Percentiles rank a stretch among this genome's conserved stretches.
phyloP scores from a whole-genome alignment of 2,329 filamentous ascomycete genomes.

The Beauveria medogensis region DNA sequence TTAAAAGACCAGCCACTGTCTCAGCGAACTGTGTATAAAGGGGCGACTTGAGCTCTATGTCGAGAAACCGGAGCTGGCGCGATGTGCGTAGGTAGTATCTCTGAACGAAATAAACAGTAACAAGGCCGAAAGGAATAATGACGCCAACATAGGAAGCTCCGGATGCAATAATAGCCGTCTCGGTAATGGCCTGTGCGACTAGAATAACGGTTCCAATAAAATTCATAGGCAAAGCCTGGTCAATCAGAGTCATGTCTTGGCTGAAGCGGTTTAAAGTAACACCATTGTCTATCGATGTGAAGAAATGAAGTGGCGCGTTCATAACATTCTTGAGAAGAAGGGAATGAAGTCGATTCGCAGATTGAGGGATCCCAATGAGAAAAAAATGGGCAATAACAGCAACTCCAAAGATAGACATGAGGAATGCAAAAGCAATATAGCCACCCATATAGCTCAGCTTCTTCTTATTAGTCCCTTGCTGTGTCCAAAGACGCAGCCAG shows the following conservation, averaged over 20 bases:
- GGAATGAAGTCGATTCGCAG: slow-evolving; percentile 17
- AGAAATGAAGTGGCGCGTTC: slow-evolving; percentile 33
- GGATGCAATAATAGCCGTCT: slow-evolving; percentile 28
- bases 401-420: slow-evolving; percentile 13
- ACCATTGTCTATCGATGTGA: slow-evolving; percentile 32
- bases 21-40: slow-evolving; percentile 41
- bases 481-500: slow-evolving; percentile 21
- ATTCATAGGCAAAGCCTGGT: slow-evolving; percentile 29
- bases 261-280: slow-evolving; percentile 35
- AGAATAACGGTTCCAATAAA: slow-evolving; percentile 21
- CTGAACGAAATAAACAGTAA: slow-evolving; percentile 37
- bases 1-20: slow-evolving; percentile 27
- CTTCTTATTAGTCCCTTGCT: slow-evolving; percentile 16
- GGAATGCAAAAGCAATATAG: slow-evolving; percentile 17
- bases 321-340: slow-evolving; percentile 17
- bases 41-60: slow-evolving; percentile 30
- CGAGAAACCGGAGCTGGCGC: slow-evolving; percentile 44
- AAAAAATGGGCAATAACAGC: slow-evolving; percentile 17
- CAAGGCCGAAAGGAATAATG: slow-evolving; percentile 32
- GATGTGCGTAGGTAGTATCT: slow-evolving; percentile 48
- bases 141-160: slow-evolving; percentile 32
- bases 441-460: slow-evolving; percentile 17
- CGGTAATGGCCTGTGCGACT: slow-evolving; percentile 3
- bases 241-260: slow-evolving; percentile 35
- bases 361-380: slow-evolving; percentile 17